Base-by-base conservation (phyloP, 495 filamentous ascomycete species). In the Articulospora tetracladia region DNA sequence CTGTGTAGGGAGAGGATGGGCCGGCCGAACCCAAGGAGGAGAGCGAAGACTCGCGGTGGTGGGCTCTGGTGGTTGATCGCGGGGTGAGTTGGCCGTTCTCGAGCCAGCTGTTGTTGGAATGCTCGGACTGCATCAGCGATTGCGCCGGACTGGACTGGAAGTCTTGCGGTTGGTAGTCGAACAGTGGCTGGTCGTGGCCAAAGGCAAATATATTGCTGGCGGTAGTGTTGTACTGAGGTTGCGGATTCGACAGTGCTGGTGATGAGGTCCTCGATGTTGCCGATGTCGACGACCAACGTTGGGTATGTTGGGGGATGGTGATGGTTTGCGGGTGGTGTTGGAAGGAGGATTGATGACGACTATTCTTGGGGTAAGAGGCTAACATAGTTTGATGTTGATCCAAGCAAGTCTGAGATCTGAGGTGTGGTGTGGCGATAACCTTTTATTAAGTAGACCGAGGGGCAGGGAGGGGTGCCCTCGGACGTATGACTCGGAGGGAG, bases 21-120 rank as follows among this genome's bases (percentile, higher is more conserved):
- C 79, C 76, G 50, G 79, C 72, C 1, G 81, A 83, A n/a, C 77
- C 80, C 53, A 82, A 57, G 1, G 82, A 83, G 0, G 81, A 84
- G 39, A 78, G 72, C 24, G 80, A 83, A 11, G 78, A 78, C 62
- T 83, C 79, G 58, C 81, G 78, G 62, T 84, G 79, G 17, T 67
- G 59, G 10, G 60, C 39, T 55, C 63, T 61, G 3, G 58, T 63
- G 1, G 53, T 57, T 17, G 68, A 70, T 23, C 55, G 54, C 10
- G 68, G 68, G 12, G 68, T 70, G 25, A 70, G 58, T 57, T 66
- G 65, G 34, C 64, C 67, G 58, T 65, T 58, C 39, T 64, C 46
- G 39, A 61, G 61, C 65, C 65, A 67, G 34, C 58, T 64, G 49
- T 49, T 67, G 49, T 49, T 30, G 1, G 58, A 56, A 23, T 64